Base-by-base conservation (phyloP, 805 yeast species). In the Metahyphopichia silvanorum region DNA sequence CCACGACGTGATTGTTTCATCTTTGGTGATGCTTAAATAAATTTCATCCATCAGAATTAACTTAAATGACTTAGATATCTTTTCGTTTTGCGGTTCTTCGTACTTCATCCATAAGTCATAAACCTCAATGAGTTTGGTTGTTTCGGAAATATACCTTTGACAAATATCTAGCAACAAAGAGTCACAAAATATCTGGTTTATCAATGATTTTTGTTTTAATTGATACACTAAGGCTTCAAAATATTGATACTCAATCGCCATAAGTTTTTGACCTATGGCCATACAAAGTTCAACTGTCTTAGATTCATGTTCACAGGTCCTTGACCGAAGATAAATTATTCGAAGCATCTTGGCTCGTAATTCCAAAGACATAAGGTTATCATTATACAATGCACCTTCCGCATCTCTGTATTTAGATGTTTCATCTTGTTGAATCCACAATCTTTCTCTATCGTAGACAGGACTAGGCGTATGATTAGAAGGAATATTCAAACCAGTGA, bases 371-470 rank as follows among this genome's bases (percentile, higher is more conserved):
- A 49, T 53, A 33, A 43, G 24, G 34, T 53, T 55, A 34, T 58
- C 65, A 34, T 43, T 42, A 26, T 23, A 44, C 8, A n/a, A n/a
- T n/a, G n/a, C n/a, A n/a, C n/a, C n/a, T n/a, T n/a, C n/a, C n/a
- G n/a, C n/a, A n/a, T n/a, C n/a, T n/a, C n/a, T n/a, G n/a, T n/a
- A n/a, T n/a, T n/a, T n/a, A n/a, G n/a, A n/a, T n/a, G n/a, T n/a
- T n/a, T n/a, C n/a, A n/a, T n/a, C n/a, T n/a, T n/a, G n/a, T n/a
- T n/a, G n/a, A n/a, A n/a, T n/a, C n/a, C n/a, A n/a, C n/a, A n/a
- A n/a, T 56, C 63, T 17, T 43, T 63, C 69, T 16, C 58, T 37
- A 7, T 37, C 33, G 32, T 49, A 61, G 28, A 55, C 53, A 0
- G 60, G 46, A n/a, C 28, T 25, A 0, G 60, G 57, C n/a, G 31